Base-by-base conservation (phyloP, 2,329 filamentous ascomycete species). In the Chrysosphaeria jannelii region DNA sequence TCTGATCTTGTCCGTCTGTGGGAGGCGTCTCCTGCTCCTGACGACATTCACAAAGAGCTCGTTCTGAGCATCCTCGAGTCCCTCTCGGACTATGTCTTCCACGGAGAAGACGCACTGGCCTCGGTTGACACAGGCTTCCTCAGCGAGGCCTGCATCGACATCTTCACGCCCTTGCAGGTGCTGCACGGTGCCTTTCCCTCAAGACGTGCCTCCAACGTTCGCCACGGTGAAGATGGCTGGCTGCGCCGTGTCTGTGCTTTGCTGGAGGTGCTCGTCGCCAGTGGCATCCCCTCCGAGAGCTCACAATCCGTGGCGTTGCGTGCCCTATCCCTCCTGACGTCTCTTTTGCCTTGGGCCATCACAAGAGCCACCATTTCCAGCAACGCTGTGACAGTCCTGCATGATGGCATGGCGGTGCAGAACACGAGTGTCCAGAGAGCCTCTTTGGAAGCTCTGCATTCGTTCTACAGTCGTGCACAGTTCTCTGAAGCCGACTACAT, bases 11-110 rank as follows among this genome's bases (percentile, higher is more conserved):
- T 79, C 21, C 58, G 64, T 35, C 53, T 93, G 11, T 97, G 85
- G 85, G 7, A 18, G 16, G 16, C 16, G 7, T 18, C 16, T n/a
- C 16, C 16, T 7, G 16, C 7, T 7, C n/a, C n/a, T n/a, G n/a
- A n/a, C 16, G 16, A 18, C 15, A 57, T 57, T 6, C 59, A 67
- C 40, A 85, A 88, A 43, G 71, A 85, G 39, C 59, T 93, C 26
- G 79, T 91, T 15, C 55, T 97, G 16, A 70, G 69, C 28, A 61
- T 93, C 21, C 54, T 97, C 23, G 85, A 93, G 47, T 79, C 70
- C 10, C 53, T 97, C 16, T 89, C 81, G 3, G 85, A 93, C 34
- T 85, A 93, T 41, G 64, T 91, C 24, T 90, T 93, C 46, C 74
- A 71, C 33, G 65, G 74, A 17, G 85, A 93, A 38, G 85, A 93